phyloP scores from a whole-genome alignment of 257 asterid species.

The Capsicum pubescens region DNA sequence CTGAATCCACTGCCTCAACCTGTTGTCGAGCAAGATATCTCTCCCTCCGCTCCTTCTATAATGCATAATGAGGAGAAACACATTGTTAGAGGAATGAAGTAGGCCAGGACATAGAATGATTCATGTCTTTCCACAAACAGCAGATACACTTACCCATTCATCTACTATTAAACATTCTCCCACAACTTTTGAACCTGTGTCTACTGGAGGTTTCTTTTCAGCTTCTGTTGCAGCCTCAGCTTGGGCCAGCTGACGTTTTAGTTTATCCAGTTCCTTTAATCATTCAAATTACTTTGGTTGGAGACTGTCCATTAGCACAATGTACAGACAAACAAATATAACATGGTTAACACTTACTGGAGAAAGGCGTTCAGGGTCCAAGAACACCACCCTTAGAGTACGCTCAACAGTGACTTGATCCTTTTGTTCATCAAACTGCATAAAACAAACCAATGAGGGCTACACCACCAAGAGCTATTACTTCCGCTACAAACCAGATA shows the following conservation, averaged over 20 bases:
- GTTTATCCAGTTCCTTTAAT: slow-evolving; percentile 36
- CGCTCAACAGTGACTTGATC: slow-evolving; percentile 34
- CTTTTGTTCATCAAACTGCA: slow-evolving; percentile 39
- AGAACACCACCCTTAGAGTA: slow-evolving; percentile 31
- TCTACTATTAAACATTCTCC: slow-evolving; percentile 36
- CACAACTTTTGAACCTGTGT: slow-evolving; percentile 32
- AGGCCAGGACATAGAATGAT: neutral
- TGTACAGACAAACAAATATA: neutral
- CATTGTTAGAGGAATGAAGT: slow-evolving; percentile 14
- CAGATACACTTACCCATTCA: slow-evolving; percentile 37
- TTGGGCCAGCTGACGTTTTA: slow-evolving; percentile 36
- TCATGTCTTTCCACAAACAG: neutral
- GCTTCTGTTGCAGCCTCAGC: slow-evolving; percentile 38
- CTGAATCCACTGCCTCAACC: slow-evolving; percentile 34
- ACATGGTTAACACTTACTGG: slow-evolving; percentile 25
- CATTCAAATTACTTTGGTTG: neutral
- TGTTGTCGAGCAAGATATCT: slow-evolving; percentile 37
- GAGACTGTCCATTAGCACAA: slow-evolving; percentile 9
- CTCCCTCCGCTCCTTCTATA: slow-evolving; percentile 37
- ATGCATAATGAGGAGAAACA: neutral
- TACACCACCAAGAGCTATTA: neutral
- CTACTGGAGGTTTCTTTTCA: slow-evolving; percentile 29
- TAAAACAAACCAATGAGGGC: neutral
- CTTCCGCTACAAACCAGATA: neutral
- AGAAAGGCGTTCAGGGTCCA: slow-evolving; percentile 35